phyloP scores from a whole-genome alignment of 768 basidiomycete genomes.

The Hypholoma sublateritium region DNA sequence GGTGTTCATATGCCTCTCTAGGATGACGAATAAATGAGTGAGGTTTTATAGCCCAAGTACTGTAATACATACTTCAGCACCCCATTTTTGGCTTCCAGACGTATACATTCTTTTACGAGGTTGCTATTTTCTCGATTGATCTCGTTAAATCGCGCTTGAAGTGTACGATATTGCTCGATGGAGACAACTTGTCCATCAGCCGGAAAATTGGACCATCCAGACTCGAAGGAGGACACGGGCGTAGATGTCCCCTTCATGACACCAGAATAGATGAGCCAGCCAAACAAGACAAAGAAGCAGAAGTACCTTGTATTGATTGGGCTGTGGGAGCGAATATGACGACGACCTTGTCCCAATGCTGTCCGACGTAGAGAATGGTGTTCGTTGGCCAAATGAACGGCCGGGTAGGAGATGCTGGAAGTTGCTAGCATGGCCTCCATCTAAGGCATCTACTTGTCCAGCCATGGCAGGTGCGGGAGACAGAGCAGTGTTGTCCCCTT shows the following conservation, averaged over 20 bases:
- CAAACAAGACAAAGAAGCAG: no score
- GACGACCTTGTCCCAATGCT: conserved; percentile 4
- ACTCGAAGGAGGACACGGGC: conserved; percentile 8
- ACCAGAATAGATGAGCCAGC: no score
- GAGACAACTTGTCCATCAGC: not conserved
- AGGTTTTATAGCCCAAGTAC: conserved; percentile 4
- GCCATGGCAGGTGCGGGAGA: no score
- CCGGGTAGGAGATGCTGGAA: no score
- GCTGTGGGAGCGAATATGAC: no score
- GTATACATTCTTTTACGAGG: conserved; percentile 5
- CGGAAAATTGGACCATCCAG: conserved; percentile 7
- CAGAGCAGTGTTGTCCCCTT: no score
- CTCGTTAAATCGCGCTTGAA: conserved; percentile 9
- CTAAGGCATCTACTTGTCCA: no score
- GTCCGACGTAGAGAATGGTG: not conserved
- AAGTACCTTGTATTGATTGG: conserved; percentile 1
- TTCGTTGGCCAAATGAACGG: no score
- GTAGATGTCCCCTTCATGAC: conserved; percentile 4
- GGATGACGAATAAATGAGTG: conserved; percentile 2
- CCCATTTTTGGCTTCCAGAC: conserved; percentile 9
- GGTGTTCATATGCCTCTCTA: conserved; percentile 11
- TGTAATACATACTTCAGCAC: conserved; percentile 10
- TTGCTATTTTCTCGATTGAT: conserved; percentile 6
- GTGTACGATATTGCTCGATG: conserved; percentile 3
- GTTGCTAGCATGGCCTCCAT: no score